These are phyloP conservation scores for Sungouiozyma ichnusensis DNA, from an alignment of 805 yeast species.

Conservation along the genomic window DNA sequence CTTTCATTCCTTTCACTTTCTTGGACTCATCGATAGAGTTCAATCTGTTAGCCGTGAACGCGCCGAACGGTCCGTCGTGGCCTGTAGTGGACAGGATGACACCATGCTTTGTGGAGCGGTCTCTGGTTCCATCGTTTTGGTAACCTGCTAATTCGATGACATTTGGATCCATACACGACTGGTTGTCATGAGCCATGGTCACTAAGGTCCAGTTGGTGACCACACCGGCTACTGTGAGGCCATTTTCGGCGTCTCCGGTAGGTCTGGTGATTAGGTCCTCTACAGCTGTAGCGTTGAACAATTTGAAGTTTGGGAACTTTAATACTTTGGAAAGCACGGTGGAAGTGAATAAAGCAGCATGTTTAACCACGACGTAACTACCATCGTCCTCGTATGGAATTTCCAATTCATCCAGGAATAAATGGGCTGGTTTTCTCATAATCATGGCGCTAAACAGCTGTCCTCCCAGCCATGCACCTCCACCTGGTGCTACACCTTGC, in stretches of 20 bases:
- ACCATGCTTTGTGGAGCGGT: conserved; percentile 29
- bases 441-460: conserved; percentile 71
- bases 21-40: conserved; percentile 38
- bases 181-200: conserved; percentile 63
- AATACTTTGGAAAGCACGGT: conserved; percentile 61
- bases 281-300: conserved; percentile 72
- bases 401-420: conserved; percentile 52
- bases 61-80: conserved; percentile 79
- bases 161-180: conserved; percentile 76
- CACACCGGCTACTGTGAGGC: conserved; percentile 62
- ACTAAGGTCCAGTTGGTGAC: conserved; percentile 80
- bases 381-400: conserved; percentile 71
- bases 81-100: conserved; percentile 67
- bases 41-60: conserved; percentile 64
- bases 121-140: conserved; percentile 24
- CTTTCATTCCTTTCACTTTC: conserved; percentile 60
- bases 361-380: conserved; percentile 69
- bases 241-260: conserved; percentile 28
- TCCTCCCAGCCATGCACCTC: conserved; percentile 74
- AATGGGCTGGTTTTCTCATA: conserved; percentile 68
- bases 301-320: conserved; percentile 61
- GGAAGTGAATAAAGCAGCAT: conserved; percentile 68
- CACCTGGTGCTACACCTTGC: conserved; percentile 69
- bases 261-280: conserved; percentile 70
- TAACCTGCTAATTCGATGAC: conserved; percentile 48